A percentile compares a stretch with the other conserved stretches of the same genome.
Evolutionary conservation across 2,329 filamentous ascomycete genomes (phyloP).

Genomic region (Raffaelea ambrosiae): DNA sequence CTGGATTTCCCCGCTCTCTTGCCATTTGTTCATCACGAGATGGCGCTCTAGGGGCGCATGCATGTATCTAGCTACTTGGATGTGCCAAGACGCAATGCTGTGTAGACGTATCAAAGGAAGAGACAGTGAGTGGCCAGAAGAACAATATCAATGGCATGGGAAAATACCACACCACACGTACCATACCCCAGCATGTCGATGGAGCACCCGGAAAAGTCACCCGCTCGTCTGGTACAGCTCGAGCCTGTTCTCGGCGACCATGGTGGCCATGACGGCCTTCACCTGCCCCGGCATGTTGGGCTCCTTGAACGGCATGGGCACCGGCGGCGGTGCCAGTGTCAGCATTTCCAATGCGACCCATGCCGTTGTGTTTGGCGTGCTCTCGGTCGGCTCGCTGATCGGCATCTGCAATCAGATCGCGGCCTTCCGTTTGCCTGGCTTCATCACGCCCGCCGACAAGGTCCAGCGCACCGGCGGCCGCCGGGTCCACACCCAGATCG

Average conservation of each 20-base stretch:
- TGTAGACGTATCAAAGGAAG: no score
- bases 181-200: no score
- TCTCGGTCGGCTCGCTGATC: conserved; percentile 1
- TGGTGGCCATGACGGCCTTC: conserved; percentile 21
- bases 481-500: conserved; percentile 2
- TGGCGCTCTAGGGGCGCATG: no score
- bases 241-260: conserved; percentile 3
- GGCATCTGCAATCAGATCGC: conserved; percentile 2
- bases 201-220: background rate
- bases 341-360: conserved; percentile 7
- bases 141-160: no score
- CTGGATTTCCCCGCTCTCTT: no score
- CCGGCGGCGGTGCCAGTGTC: conserved; percentile 11
- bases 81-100: no score
- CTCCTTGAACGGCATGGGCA: conserved; percentile 17
- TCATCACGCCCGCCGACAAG: conserved; percentile 3
- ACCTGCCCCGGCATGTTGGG: conserved; percentile 19
- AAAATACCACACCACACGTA: no score
- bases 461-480: conserved; percentile 12
- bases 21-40: no score
- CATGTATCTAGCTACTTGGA: no score
- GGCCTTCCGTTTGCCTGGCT: conserved; percentile 10
- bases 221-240: conserved; percentile 3
- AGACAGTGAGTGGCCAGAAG: no score
- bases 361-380: conserved; percentile 6